Conservation (phyloP, 1,139 yeast genomes). For the Trichomonascaceae sp. region DNA sequence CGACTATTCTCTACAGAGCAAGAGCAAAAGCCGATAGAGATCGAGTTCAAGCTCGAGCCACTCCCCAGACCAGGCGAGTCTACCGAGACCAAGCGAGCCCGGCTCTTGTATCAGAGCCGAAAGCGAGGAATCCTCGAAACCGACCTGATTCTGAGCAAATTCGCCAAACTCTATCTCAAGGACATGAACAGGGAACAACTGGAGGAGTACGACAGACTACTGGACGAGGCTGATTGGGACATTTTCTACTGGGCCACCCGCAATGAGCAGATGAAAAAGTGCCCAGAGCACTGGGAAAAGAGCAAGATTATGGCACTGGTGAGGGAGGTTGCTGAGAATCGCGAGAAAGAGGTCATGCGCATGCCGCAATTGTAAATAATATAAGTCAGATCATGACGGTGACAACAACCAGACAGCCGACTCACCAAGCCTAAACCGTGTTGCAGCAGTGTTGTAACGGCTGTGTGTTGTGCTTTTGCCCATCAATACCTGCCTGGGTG, state of each 20-base stretch:
- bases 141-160: constrained; percentile 70
- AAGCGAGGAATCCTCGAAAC: constrained; percentile 94
- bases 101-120: constrained; percentile 81
- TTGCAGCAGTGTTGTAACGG: no score
- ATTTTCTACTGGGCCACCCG: constrained; percentile 95
- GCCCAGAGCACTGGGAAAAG: constrained; percentile 75
- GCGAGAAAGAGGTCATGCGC: constrained; percentile 58
- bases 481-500: no score
- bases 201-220: constrained; percentile 70
- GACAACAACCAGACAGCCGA: no score
- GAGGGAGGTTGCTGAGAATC: constrained; percentile 64
- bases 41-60: constrained; percentile 46
- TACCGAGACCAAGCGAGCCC: constrained; percentile 66
- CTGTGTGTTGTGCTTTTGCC: no score
- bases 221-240: constrained; percentile 97
- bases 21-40: constrained; percentile 1
- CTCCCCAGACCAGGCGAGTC: constrained; percentile 62
- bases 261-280: constrained; percentile 64
- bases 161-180: constrained; percentile 63
- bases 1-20: no score
- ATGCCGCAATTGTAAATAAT: constrained; percentile 56
- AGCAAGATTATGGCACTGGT: constrained; percentile 50
- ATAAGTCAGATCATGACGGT: constrained; percentile 1
- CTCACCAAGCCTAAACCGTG: no score
- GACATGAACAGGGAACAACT: constrained; percentile 51